phyloP scores from a whole-genome alignment of 495 filamentous ascomycete species.

The Halenospora varia region DNA sequence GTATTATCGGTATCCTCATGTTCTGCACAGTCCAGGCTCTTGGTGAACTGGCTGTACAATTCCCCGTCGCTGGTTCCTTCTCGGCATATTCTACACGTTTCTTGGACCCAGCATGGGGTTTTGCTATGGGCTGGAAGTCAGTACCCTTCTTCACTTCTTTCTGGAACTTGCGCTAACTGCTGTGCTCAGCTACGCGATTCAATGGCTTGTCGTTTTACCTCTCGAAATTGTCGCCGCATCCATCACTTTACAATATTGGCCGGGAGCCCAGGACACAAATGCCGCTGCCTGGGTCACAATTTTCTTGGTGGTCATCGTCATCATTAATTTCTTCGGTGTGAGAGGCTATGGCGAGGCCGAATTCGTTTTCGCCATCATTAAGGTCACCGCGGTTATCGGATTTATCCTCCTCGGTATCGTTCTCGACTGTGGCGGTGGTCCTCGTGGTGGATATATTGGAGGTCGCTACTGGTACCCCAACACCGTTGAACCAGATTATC shows the following conservation, averaged over 20 bases:
- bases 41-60: constrained; percentile 83
- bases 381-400: constrained; percentile 50
- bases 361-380: constrained; percentile 44
- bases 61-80: constrained; percentile 89
- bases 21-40: constrained; percentile 91
- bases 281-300: constrained; percentile 83
- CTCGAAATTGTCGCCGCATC: constrained; percentile 89
- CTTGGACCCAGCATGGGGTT: constrained; percentile 93
- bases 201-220: constrained; percentile 83
- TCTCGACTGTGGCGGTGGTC: constrained; percentile 74
- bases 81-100: constrained; percentile 91
- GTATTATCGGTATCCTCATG: constrained; percentile 81
- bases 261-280: constrained; percentile 50
- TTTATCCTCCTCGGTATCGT: constrained; percentile 79
- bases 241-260: constrained; percentile 86
- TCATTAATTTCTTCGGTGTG: constrained; percentile 84
- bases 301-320: constrained; percentile 70
- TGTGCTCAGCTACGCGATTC: constrained; percentile 62
- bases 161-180: constrained; percentile 4
- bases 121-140: constrained; percentile 97
- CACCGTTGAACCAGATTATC: constrained; percentile 39
- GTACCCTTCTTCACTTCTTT: constrained; percentile 24
- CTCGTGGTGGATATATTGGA: constrained; percentile 72
- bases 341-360: constrained; percentile 89
- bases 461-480: constrained; percentile 70